These are phyloP conservation scores for Phoma sp. DNA, from an alignment of 2,329 filamentous ascomycete species.

Conservation along the genomic window DNA sequence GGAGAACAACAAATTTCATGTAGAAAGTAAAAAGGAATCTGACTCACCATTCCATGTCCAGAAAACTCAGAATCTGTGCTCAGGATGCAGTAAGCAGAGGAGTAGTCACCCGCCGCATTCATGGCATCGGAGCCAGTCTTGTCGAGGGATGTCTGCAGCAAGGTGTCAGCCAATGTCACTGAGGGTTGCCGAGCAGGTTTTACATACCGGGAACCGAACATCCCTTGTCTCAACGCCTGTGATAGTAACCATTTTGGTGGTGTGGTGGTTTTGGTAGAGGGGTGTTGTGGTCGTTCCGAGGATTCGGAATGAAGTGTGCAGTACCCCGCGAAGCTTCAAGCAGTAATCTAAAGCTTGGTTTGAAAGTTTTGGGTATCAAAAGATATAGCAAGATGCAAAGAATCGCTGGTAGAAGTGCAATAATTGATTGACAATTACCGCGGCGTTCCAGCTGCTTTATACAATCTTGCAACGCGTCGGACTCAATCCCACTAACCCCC, in stretches of 20 bases:
- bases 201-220: conserved; percentile 57
- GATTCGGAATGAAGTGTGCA: conserved; percentile 4
- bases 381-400: not conserved
- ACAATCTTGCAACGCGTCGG: not conserved
- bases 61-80: conserved; percentile 75
- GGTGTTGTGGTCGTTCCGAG: conserved; percentile 9
- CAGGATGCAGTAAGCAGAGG: conserved; percentile 91
- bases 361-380: not conserved
- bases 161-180: not conserved
- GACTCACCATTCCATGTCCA: conserved; percentile 78
- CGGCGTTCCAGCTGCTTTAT: conserved; percentile 1
- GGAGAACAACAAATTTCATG: not conserved
- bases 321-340: conserved; percentile 5
- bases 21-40: not conserved
- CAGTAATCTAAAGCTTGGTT: not conserved
- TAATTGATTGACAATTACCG: not conserved
- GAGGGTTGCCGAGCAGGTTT: not conserved
- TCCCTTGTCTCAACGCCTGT: conserved; percentile 56
- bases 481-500: conserved; percentile 1
- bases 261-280: not conserved
- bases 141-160: conserved; percentile 78
- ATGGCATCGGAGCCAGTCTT: conserved; percentile 97
- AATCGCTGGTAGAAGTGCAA: not conserved
- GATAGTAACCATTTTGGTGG: conserved; percentile 56
- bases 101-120: conserved; percentile 94